Evolutionary conservation across 2,329 filamentous ascomycete genomes (phyloP).

Genomic region (Diaporthe citrichinensis): DNA sequence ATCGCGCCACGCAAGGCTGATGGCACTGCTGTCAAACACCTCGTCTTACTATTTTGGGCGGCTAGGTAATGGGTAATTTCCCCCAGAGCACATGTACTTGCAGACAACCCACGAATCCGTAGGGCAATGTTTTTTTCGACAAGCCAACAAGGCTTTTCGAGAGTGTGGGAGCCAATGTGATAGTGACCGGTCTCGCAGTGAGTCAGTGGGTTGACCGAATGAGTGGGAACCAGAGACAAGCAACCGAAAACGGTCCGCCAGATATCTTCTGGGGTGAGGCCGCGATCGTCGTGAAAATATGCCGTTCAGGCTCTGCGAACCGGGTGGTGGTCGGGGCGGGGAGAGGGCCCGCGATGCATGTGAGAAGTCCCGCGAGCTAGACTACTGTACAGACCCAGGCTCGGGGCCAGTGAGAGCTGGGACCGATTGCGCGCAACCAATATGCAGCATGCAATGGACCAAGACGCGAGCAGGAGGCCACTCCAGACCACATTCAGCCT

Average conservation of each 20-base stretch:
- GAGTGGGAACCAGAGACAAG: conserved; percentile 1
- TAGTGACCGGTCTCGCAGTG: conserved; percentile 24
- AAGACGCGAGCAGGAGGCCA: conserved; percentile 8
- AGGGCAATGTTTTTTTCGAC: conserved; percentile 2
- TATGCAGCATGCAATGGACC: conserved; percentile 11
- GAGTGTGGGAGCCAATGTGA: conserved; percentile 30
- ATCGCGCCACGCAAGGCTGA: conserved; percentile 32
- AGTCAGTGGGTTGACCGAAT: conserved; percentile 4
- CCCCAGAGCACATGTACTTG: conserved; percentile 5
- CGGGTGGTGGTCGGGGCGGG: conserved; percentile 19
- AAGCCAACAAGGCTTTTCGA: conserved; percentile 7
- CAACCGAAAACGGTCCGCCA: conserved; percentile 5
- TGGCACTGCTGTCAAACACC: conserved; percentile 36
- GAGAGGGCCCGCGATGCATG: conserved; percentile 23
- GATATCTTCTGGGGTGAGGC: conserved; percentile 18
- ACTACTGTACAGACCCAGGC: conserved; percentile 16
- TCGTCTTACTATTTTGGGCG: conserved; percentile 31
- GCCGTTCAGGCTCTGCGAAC: conserved; percentile 28
- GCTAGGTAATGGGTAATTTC: conserved; percentile 32
- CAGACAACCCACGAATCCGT: conserved; percentile 12
- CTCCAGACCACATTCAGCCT: conserved; percentile 8
- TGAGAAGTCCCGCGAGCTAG: conserved; percentile 22
- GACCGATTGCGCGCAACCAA: conserved; percentile 19
- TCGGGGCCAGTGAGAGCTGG: conserved; percentile 27
- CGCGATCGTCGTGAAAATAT: conserved; percentile 34